Base-by-base conservation (phyloP, 2,329 filamentous ascomycete species). In the Diaporthe australafricana region DNA sequence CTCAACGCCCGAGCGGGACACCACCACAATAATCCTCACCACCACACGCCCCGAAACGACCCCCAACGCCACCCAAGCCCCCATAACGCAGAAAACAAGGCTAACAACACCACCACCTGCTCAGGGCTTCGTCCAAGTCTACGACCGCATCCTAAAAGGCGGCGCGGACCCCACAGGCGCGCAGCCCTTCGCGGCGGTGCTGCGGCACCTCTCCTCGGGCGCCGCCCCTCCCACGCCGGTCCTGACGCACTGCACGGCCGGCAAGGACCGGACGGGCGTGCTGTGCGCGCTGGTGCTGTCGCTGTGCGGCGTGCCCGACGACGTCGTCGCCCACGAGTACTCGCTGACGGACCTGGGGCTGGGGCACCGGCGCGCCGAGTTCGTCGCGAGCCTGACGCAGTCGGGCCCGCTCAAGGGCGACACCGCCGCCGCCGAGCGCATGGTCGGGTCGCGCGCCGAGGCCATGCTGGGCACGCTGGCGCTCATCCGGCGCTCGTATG, bases 181-280 rank as follows among this genome's bases (percentile, higher is more conserved):
- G 1, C 92, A 88, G 77, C 84, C 83, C 1, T 92, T 94, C 72
- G 80, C 77, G 42, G 83, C 80, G 1, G 83, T 88, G 55, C 84
- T 94, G 48, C 78, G 81, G 20, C 88, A 93, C 75, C 82, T 94
- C 9, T 80, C 88, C 77, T 74, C 22, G n/a, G n/a, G n/a, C n/a
- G 66, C 77, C 16, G 75, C 77, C 71, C 81, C 63, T 50, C 17
- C 81, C 2, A 74, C 82, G 1, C 89, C 91, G 9, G 81, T 92
- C 12, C 83, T 94, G 8, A 83, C 94, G 9, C 92, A 95, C 78
- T 95, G 93, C 80, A 93, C 92, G 0, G 92, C 91, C 0, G 93
- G 93, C 16, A 95, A 95, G 81, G 93, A 95, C 79, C 86, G 93
- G 53, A 95, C 93, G 0, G 93, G 93, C 2, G 86, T 95, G 5